Percentiles rank a stretch among this genome's conserved stretches.
Evolutionary conservation across 2,329 filamentous ascomycete genomes (phyloP).

Genomic region (Monascus ruber): DNA sequence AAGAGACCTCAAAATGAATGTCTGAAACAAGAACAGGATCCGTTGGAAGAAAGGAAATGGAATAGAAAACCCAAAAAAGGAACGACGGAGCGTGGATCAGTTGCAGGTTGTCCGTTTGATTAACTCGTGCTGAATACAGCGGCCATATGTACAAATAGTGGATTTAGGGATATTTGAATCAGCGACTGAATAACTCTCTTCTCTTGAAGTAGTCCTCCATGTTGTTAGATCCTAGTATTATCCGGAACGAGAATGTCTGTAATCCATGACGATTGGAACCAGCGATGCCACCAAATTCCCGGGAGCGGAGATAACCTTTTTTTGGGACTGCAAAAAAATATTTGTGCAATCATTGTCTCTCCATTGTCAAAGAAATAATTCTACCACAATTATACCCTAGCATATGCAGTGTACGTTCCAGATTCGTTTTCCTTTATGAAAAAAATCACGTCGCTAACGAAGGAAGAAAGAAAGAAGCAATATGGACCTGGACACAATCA

Average conservation of each 20-base stretch:
- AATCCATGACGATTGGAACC: neutral
- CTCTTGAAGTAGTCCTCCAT: constrained; percentile 18
- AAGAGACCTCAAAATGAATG: constrained; percentile 22
- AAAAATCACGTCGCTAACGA: too few species aligned
- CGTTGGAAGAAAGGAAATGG: neutral
- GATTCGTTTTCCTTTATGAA: too few species aligned
- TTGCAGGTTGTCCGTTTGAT: too few species aligned
- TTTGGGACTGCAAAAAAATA: too few species aligned
- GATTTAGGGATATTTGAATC: constrained; percentile 8
- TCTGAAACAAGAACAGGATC: neutral
- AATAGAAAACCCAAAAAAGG: constrained; percentile 1
- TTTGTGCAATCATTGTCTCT: too few species aligned
- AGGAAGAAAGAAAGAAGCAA: too few species aligned
- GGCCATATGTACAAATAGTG: constrained; percentile 26
- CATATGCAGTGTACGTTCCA: too few species aligned
- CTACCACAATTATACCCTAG: neutral
- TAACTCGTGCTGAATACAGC: too few species aligned
- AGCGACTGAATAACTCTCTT: constrained; percentile 17
- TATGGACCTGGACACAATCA: constrained; percentile 8
- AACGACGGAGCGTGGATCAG: neutral
- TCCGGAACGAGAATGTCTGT: neutral
- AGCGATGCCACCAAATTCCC: neutral
- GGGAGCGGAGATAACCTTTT: constrained; percentile 12
- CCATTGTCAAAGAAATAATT: neutral
- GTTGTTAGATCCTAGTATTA: neutral